Conservation (phyloP, 805 yeast species). For the Scheffersomyces stipitis region DNA sequence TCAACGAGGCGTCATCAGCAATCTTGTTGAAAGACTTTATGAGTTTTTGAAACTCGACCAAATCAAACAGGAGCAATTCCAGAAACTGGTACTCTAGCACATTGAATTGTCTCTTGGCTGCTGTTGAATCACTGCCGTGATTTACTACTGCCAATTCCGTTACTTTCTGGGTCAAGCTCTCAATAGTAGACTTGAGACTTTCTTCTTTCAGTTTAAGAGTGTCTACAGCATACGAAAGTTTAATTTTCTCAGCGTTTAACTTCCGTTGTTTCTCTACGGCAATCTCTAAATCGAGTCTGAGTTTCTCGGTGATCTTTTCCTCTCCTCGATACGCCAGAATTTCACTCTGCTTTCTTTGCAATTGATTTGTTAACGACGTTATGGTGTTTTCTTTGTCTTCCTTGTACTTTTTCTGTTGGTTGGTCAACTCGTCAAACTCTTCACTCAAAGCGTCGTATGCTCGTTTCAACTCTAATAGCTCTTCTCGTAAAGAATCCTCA, state of each 20-base stretch:
- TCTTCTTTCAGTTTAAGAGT: slow-evolving; percentile 37
- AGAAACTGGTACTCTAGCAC: slow-evolving; percentile 43
- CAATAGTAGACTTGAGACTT: slow-evolving; percentile 32
- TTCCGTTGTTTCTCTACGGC: slow-evolving; percentile 46
- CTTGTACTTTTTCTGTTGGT: slow-evolving; percentile 17
- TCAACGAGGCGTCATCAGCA: slow-evolving; percentile 56
- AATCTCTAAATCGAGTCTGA: slow-evolving; percentile 36
- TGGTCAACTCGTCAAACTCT: slow-evolving; percentile 14
- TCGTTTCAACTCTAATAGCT: slow-evolving; percentile 18
- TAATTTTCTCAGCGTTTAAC: slow-evolving; percentile 44
- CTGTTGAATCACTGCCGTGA: slow-evolving; percentile 7
- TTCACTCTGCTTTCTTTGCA: slow-evolving; percentile 19
- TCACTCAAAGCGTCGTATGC: slow-evolving; percentile 16
- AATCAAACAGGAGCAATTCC: slow-evolving; percentile 40
- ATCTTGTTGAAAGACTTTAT: slow-evolving; percentile 51
- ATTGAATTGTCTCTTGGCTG: slow-evolving; percentile 12
- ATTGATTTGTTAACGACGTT: slow-evolving; percentile 20
- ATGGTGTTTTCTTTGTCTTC: slow-evolving; percentile 23
- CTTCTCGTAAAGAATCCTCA: slow-evolving; percentile 10
- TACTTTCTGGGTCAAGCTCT: slow-evolving; percentile 39
- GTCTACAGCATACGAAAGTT: slow-evolving; percentile 42
- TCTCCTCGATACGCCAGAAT: slow-evolving; percentile 12
- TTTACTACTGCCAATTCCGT: slow-evolving; percentile 22
- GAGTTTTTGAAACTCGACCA: slow-evolving; percentile 50
- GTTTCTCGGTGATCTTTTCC: slow-evolving; percentile 22